These are phyloP conservation scores for Kluyveromyces nonfermentans DNA, from an alignment of 805 yeast species.

Conservation along the genomic window DNA sequence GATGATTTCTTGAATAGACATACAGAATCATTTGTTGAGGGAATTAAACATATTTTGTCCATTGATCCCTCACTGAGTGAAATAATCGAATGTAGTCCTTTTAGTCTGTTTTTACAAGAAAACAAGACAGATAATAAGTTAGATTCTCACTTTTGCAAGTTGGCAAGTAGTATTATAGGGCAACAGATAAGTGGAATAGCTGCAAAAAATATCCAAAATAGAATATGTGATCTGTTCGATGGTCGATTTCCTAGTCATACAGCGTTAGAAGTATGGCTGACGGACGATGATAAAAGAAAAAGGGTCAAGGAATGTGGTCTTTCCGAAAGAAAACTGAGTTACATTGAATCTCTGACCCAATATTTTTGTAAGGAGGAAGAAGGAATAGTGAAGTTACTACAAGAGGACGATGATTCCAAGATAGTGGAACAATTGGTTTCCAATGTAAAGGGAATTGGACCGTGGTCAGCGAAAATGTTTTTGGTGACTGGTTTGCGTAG, in stretches of 20 bases:
- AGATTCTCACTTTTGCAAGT: conserved; percentile 33
- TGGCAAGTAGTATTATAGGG: conserved; percentile 45
- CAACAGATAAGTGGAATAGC: conserved; percentile 80
- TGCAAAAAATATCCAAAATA: conserved; percentile 51
- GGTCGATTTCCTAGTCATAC: conserved; percentile 44
- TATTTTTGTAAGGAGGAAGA: conserved; percentile 36
- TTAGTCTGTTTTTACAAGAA: conserved; percentile 20
- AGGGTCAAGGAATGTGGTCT: conserved; percentile 56
- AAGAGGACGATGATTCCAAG: conserved; percentile 32
- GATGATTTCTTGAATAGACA: conserved; percentile 21
- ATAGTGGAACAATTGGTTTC: conserved; percentile 39
- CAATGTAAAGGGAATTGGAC: conserved; percentile 60
- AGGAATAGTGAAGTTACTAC: conserved; percentile 32
- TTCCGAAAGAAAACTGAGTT: conserved; percentile 57
- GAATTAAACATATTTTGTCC: conserved; percentile 26
- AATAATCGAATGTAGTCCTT: conserved; percentile 18
- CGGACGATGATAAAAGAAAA: conserved; percentile 29
- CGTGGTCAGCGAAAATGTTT: conserved; percentile 90
- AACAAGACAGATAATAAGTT: conserved; percentile 8
- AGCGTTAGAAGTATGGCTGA: conserved; percentile 30
- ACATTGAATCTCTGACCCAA: conserved; percentile 45
- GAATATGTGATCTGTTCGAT: conserved; percentile 34
- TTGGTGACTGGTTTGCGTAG: conserved; percentile 58
- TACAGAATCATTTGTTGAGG: conserved; percentile 28
- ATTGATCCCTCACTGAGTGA: conserved; percentile 32